These are phyloP conservation scores for Stereum hirsutum DNA, from an alignment of 1,284 basidiomycete species.

Conservation along the genomic window DNA sequence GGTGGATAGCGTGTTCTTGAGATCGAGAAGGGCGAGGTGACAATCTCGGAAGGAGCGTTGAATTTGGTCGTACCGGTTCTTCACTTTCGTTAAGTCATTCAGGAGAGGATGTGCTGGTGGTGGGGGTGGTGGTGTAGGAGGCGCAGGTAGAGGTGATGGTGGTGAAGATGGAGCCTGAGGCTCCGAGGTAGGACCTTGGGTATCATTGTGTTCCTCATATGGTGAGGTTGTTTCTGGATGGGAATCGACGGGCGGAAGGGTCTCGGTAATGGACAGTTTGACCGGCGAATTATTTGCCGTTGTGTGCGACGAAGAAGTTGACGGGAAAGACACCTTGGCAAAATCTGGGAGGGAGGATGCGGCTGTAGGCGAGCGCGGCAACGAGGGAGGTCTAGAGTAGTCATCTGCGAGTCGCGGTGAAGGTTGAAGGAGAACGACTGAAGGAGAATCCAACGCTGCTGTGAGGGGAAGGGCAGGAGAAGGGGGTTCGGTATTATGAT, in stretches of 20 bases:
- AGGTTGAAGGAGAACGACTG: no score
- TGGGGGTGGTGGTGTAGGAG: conserved; percentile 7
- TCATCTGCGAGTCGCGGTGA: no score
- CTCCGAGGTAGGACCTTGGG: neutral
- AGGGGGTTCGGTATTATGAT: no score
- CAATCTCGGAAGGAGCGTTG: conserved; percentile 63
- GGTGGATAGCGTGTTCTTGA: conserved; percentile 32
- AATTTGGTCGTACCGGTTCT: conserved; percentile 50
- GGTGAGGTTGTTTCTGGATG: neutral
- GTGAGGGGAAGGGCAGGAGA: no score
- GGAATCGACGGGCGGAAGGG: neutral
- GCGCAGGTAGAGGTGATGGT: conserved; percentile 1
- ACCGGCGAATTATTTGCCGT: no score
- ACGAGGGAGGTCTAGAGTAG: no score
- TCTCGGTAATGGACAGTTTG: no score
- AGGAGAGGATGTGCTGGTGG: conserved; percentile 25
- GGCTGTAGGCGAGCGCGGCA: no score
- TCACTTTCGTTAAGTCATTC: conserved; percentile 30
- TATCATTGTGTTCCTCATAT: neutral
- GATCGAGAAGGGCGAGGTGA: conserved; percentile 49
- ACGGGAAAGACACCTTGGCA: no score
- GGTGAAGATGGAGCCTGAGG: neutral
- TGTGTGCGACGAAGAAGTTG: no score
- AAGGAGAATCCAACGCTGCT: no score
- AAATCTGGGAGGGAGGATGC: no score